Base-by-base conservation (phyloP, 805 yeast species). In the Saturnispora bothae region DNA sequence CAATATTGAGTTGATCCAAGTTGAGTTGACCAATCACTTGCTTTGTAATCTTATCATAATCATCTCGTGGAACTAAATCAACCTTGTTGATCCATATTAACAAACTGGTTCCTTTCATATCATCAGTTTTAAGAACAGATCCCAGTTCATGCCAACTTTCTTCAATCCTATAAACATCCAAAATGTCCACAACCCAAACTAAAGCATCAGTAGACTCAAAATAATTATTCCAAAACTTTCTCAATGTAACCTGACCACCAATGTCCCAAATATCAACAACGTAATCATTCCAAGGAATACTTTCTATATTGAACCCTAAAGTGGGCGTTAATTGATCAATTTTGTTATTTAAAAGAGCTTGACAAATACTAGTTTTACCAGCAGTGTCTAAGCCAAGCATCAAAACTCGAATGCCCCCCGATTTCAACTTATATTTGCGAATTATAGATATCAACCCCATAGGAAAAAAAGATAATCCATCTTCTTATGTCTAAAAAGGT, bases 151-250 rank as follows among this genome's bases (percentile, higher is more conserved):
- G 42, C 37, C 71, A 68, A 46, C 81, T 79, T 59, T 83, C 94
- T 7, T 74, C 77, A 48, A 88, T 63, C 52, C 96, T 69, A 23
- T 67, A 71, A 32, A 62, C 55, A 59, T 86, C 95, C 6, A 82
- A 74, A 5, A 85, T 72, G 60, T 88, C 97, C 43, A 88, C 80
- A 39, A 88, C 96, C 58, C 83, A 88, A 39, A 88, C 84, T 42
- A 88, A 69, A 8, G 95, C 95, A 54, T 85, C 82, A 4, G 96
- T 84, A 28, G 95, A 95, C 10, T 94, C 83, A 61, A 82, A 85
- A 62, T 88, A 88, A 56, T 88, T 96, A 60, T 96, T 76, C 96
- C 97, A 88, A 42, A 88, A 67, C 0, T 94, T 94, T 54, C 96
- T 74, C 49, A 86, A 73, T 59, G 94, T 69, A 52, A 83, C 94